Conservation (phyloP, 1,284 basidiomycete species). For the Ganoderma multipileum region DNA sequence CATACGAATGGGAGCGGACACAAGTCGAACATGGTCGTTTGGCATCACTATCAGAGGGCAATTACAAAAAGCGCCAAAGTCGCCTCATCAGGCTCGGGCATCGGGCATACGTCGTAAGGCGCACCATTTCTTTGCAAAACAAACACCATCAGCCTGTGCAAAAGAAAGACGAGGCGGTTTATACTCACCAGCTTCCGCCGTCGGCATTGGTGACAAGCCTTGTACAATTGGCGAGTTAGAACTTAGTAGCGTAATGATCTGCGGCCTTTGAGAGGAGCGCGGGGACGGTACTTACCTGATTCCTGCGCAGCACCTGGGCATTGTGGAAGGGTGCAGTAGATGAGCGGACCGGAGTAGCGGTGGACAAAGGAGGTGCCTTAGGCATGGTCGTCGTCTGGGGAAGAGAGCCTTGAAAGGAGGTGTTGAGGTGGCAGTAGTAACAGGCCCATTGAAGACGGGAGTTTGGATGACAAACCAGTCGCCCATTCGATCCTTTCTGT, state of each 20-base stretch:
- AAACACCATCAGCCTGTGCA: not conserved
- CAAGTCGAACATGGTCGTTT: conserved; percentile 75
- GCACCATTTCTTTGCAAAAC: conserved; percentile 40
- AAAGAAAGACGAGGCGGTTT: not conserved
- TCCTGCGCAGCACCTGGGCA: conserved; percentile 32
- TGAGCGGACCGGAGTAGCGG: conserved; percentile 9
- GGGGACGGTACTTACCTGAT: conserved; percentile 26
- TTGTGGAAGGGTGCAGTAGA: conserved; percentile 22
- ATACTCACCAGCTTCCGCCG: conserved; percentile 71
- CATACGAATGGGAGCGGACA: conserved; percentile 69
- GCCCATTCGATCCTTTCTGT: not conserved
- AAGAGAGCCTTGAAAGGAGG: conserved; percentile 2
- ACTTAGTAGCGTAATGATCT: not conserved
- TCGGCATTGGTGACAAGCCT: conserved; percentile 64
- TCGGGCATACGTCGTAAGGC: conserved; percentile 32
- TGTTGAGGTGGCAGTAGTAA: not conserved
- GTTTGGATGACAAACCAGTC: conserved; percentile 24
- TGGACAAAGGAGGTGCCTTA: conserved; percentile 24
- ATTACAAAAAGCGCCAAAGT: conserved; percentile 15
- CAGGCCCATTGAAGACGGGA: not conserved
- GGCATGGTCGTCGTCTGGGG: conserved; percentile 27
- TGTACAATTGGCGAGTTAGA: not conserved
- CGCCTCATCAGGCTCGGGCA: conserved; percentile 33
- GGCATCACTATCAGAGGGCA: conserved; percentile 35
- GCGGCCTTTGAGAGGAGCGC: not conserved